Evolutionary conservation across 208 protist species (phyloP), one percentile per base, ranked within the genome.

Genomic region (Trypanosoma melophagium): DNA sequence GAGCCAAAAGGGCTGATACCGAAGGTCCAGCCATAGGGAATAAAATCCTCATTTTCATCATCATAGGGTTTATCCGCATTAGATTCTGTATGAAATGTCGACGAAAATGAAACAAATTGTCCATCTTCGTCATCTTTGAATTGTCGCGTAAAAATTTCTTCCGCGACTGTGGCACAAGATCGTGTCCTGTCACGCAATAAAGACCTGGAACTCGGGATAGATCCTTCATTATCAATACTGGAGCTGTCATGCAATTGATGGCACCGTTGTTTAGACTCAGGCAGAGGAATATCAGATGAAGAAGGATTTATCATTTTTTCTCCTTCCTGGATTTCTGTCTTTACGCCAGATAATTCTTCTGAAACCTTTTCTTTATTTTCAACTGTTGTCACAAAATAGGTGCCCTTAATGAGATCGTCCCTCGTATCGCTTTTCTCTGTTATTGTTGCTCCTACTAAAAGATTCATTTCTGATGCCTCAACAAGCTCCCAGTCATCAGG

Each of bases 171-270:
- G 24, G 51, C 41, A 41, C 64, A 60, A 0, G 44, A 59, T 31
- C 64, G 64, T 41, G 53, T 53, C 14, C 28, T 16, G 7, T 69
- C 64, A 25, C 64, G 64, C 35, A 69, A 47, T 19, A 61, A 53
- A 16, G 7, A 9, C 3, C 44, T 28, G 21, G 40, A 59, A 16
- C 7, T 25, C 24, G 25, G 8, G 12, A 41, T 4, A 41, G 9
- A 7, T 21, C 60, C 64, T 25, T 61, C 54, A 22, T 41, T 54
- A 25, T 10, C 13, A 59, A 61, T 44, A 44, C 64, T 69, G 3
- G 64, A 69, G n/a, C 52, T 50, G 21, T 50, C 58, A 16, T 58
- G 31, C 8, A 1, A 24, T 31, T 58, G 35, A n/a, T 51, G 10
- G 12, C 49, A 45, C 2, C 38, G 51, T 12, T 2, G 5, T 2